These are phyloP conservation scores for Gnomoniopsis sp. DNA, from an alignment of 2,329 filamentous ascomycete genomes.

Conservation along the genomic window DNA sequence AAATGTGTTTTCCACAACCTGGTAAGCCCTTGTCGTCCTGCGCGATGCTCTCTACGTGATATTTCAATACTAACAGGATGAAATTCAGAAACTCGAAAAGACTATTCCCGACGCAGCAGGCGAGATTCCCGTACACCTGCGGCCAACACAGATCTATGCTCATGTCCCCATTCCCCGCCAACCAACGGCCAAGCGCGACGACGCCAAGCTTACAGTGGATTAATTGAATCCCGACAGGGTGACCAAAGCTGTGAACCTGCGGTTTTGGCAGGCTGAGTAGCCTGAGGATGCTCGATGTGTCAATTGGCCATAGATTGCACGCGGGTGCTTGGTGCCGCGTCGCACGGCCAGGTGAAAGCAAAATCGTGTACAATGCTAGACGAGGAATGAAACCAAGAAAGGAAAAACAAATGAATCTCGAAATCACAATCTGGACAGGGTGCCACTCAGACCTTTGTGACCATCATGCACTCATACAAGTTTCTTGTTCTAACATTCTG, in stretches of 20 bases:
- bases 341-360: not conserved
- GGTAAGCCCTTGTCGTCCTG: conserved; percentile 54
- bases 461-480: too few relatives aligned
- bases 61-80: not conserved
- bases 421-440: too few relatives aligned
- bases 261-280: not conserved
- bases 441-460: too few relatives aligned
- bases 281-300: not conserved
- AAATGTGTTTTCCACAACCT: conserved; percentile 94
- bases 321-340: not conserved
- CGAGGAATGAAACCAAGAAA: not conserved
- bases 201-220: not conserved
- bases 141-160: conserved; percentile 60
- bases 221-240: not conserved
- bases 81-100: conserved; percentile 71
- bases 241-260: not conserved
- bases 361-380: not conserved
- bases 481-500: too few relatives aligned
- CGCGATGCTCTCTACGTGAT: too few relatives aligned
- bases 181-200: conserved; percentile 14
- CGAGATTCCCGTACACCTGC: conserved; percentile 70
- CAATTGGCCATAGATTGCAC: not conserved
- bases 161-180: conserved; percentile 39
- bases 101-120: conserved; percentile 71
- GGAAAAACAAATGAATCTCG: too few relatives aligned